phyloP scores from a whole-genome alignment of 352 stramenopile genomes.

The Phytophthora pini region DNA sequence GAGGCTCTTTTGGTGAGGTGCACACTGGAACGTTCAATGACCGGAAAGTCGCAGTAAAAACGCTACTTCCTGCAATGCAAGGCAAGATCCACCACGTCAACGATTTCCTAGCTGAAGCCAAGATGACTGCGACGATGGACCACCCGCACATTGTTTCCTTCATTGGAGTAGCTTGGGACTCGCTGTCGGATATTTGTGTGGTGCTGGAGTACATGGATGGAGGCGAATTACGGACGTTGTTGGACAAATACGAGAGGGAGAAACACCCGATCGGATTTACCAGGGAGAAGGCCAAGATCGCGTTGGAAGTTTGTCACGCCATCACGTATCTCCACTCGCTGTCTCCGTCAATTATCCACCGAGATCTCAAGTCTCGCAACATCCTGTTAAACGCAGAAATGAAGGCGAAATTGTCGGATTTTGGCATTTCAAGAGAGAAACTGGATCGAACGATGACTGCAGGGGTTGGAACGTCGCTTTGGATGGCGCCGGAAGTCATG shows the following conservation, averaged over 20 bases:
- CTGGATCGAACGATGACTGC: slow-evolving; percentile 43
- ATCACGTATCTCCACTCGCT: slow-evolving; percentile 50
- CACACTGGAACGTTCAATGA: slow-evolving; percentile 39
- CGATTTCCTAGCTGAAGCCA: slow-evolving; percentile 50
- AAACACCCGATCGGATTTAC: slow-evolving; percentile 26
- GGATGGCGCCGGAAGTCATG: slow-evolving; percentile 71
- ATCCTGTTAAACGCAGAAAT: slow-evolving; percentile 55
- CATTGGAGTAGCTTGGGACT: slow-evolving; percentile 51
- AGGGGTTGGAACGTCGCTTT: slow-evolving; percentile 62
- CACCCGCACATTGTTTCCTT: slow-evolving; percentile 48
- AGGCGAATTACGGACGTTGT: slow-evolving; percentile 45
- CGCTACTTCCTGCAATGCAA: slow-evolving; percentile 32
- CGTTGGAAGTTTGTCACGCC: slow-evolving; percentile 43
- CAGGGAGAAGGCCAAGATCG: slow-evolving; percentile 29
- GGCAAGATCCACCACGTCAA: slow-evolving; percentile 40
- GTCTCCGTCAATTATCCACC: slow-evolving; percentile 33
- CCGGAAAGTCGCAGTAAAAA: slow-evolving; percentile 47
- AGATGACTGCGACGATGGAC: slow-evolving; percentile 41
- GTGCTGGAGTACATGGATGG: slow-evolving; percentile 61
- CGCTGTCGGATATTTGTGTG: slow-evolving; percentile 47
- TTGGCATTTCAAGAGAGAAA: slow-evolving; percentile 51
- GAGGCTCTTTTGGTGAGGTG: slow-evolving; percentile 45
- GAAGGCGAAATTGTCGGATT: slow-evolving; percentile 69
- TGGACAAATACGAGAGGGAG: slow-evolving; percentile 37
- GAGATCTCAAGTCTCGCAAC: slow-evolving; percentile 51